Percentiles rank a stretch among this genome's conserved stretches.
These are phyloP conservation scores for Orbilia brochopaga DNA, from an alignment of 2,329 filamentous ascomycete genomes.

Conservation along the genomic window DNA sequence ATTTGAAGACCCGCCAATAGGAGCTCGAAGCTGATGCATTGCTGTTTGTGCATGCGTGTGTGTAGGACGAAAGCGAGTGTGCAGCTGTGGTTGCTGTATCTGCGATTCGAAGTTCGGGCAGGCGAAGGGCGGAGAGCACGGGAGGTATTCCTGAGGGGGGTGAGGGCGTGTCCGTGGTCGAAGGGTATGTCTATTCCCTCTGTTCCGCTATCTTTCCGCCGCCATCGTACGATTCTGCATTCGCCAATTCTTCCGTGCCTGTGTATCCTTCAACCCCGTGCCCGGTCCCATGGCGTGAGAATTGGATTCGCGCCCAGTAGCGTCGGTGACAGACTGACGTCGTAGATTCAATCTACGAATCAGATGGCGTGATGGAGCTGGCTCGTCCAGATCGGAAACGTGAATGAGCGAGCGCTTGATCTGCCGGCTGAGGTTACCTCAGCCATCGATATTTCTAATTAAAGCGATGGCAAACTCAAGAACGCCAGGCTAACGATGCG, in stretches of 20 bases:
- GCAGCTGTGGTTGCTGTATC: slow-evolving; percentile 63
- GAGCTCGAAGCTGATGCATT: background rate
- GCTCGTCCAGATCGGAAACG: background rate
- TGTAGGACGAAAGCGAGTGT: slow-evolving; percentile 57
- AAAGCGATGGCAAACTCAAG: no score
- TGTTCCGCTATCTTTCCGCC: background rate
- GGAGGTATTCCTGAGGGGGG: slow-evolving; percentile 64
- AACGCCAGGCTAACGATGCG: no score
- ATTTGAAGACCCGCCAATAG: background rate
- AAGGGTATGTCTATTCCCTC: slow-evolving; percentile 58
- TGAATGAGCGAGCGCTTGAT: no score
- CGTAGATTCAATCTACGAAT: no score
- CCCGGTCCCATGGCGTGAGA: no score
- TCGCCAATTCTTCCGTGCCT: background rate
- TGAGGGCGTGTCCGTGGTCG: slow-evolving; percentile 68
- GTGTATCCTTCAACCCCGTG: no score
- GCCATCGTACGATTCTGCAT: background rate
- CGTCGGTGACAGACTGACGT: no score
- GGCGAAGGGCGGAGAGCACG: slow-evolving; percentile 60
- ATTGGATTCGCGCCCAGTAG: no score
- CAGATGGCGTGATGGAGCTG: background rate
- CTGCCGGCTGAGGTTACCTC: no score
- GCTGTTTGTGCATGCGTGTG: slow-evolving; percentile 43
- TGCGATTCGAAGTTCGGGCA: slow-evolving; percentile 61
- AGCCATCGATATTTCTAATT: no score